Evolutionary conservation across 768 basidiomycete genomes (phyloP).

Genomic region (Favolaschia claudopus): DNA sequence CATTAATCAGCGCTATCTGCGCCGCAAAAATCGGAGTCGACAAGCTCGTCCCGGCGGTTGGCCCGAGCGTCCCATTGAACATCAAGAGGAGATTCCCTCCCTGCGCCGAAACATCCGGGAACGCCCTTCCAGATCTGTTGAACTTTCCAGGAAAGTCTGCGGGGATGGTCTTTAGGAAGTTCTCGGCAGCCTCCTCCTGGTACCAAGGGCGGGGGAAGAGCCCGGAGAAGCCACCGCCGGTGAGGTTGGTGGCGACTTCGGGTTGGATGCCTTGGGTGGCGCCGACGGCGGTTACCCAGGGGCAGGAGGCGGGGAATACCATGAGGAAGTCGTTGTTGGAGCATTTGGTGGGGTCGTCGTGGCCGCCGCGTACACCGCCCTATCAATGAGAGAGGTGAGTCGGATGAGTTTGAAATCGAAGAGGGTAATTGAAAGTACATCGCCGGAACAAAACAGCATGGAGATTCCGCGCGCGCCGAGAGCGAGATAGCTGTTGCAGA

Average conservation of each 20-base stretch:
- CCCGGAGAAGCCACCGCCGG: constrained; percentile 50
- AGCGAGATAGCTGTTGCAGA: too few species aligned
- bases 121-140: constrained; percentile 22
- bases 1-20: too few species aligned
- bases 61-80: too few species aligned
- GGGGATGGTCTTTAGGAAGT: constrained; percentile 31
- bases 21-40: too few species aligned
- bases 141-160: constrained; percentile 3
- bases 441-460: constrained; percentile 38
- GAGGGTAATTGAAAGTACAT: background rate
- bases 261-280: background rate
- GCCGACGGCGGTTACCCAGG: constrained; percentile 8
- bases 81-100: constrained; percentile 14
- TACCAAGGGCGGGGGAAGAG: constrained; percentile 42
- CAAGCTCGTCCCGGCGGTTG: too few species aligned
- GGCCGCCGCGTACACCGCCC: background rate
- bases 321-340: constrained; percentile 37
- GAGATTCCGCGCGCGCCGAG: too few species aligned
- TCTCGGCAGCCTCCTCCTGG: constrained; percentile 35
- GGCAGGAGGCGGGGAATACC: constrained; percentile 8
- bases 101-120: constrained; percentile 24
- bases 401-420: background rate
- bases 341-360: constrained; percentile 23
- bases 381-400: too few species aligned
- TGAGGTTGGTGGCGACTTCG: constrained; percentile 10